A percentile compares a stretch with the other conserved stretches of the same genome.
Evolutionary conservation across 768 basidiomycete species (phyloP).

Genomic region (Amylocystis lapponica): DNA sequence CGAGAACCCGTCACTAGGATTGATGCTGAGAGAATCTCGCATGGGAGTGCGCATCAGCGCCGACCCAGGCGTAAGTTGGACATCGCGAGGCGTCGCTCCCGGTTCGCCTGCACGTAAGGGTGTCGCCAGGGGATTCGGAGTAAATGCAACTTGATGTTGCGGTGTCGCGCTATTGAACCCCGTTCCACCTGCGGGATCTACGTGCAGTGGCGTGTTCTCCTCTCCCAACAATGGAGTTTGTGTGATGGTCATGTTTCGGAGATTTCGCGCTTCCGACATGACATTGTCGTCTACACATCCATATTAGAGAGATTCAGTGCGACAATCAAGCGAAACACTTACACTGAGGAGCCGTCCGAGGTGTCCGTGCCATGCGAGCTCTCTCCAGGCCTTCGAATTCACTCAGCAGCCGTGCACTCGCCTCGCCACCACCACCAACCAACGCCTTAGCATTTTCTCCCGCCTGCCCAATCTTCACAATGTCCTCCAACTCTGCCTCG

Average conservation of each 20-base stretch:
- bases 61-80: slow-evolving; percentile 37
- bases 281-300: slow-evolving; percentile 85
- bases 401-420: slow-evolving; percentile 79
- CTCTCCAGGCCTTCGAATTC: slow-evolving; percentile 89
- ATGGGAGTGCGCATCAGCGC: slow-evolving; percentile 94
- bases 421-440: slow-evolving; percentile 77
- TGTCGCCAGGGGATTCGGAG: slow-evolving; percentile 94
- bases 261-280: slow-evolving; percentile 89
- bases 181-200: slow-evolving; percentile 66
- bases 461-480: slow-evolving; percentile 95
- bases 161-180: slow-evolving; percentile 96
- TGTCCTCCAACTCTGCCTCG: slow-evolving; percentile 92
- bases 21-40: slow-evolving; percentile 89
- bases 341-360: slow-evolving; percentile 92
- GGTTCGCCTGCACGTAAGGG: slow-evolving; percentile 53
- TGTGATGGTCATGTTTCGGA: slow-evolving; percentile 86
- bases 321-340: slow-evolving; percentile 30
- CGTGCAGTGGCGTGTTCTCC: slow-evolving; percentile 93
- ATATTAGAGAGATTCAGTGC: slow-evolving; percentile 5
- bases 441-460: slow-evolving; percentile 85
- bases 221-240: slow-evolving; percentile 96
- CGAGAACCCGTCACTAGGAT: slow-evolving; percentile 57
- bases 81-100: slow-evolving; percentile 28
- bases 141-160: slow-evolving; percentile 83
- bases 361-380: slow-evolving; percentile 90